A percentile compares a stretch with the other conserved stretches of the same genome.
These are phyloP conservation scores for Combretum micranthum DNA, from an alignment of 345 rosid species.

Conservation along the genomic window DNA sequence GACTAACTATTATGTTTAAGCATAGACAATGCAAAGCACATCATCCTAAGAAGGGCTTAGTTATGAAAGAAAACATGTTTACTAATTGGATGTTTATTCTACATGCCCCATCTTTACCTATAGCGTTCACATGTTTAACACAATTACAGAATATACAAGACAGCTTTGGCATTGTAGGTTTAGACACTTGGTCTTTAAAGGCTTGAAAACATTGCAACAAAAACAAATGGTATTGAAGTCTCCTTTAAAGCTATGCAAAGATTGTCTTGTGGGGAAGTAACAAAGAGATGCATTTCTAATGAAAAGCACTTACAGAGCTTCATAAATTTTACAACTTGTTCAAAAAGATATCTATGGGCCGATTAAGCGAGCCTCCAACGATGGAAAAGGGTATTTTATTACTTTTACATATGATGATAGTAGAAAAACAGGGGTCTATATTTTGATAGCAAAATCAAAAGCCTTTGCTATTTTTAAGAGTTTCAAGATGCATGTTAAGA, in stretches of 20 bases:
- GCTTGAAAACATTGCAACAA: background rate
- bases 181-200: background rate
- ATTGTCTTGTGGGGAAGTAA: background rate
- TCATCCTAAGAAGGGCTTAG: too few species aligned
- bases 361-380: background rate
- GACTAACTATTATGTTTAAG: too few species aligned
- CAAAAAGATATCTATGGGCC: conserved; percentile 1
- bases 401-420: background rate
- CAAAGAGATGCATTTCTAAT: background rate
- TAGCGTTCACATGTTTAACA: too few species aligned
- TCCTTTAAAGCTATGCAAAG: background rate
- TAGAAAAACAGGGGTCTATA: background rate
- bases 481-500: too few species aligned
- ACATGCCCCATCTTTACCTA: too few species aligned
- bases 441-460: too few species aligned
- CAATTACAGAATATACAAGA: too few species aligned
- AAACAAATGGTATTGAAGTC: background rate
- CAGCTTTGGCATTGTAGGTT: too few species aligned
- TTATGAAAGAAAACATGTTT: too few species aligned
- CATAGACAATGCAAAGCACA: too few species aligned
- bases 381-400: background rate
- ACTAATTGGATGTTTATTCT: too few species aligned
- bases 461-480: too few species aligned
- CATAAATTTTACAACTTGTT: background rate
- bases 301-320: background rate